Percentiles rank a stretch among this genome's conserved stretches.
phyloP scores from a whole-genome alignment of 2,329 filamentous ascomycete species.

The Ophiognomonia clavigignenti-juglandacearum region DNA sequence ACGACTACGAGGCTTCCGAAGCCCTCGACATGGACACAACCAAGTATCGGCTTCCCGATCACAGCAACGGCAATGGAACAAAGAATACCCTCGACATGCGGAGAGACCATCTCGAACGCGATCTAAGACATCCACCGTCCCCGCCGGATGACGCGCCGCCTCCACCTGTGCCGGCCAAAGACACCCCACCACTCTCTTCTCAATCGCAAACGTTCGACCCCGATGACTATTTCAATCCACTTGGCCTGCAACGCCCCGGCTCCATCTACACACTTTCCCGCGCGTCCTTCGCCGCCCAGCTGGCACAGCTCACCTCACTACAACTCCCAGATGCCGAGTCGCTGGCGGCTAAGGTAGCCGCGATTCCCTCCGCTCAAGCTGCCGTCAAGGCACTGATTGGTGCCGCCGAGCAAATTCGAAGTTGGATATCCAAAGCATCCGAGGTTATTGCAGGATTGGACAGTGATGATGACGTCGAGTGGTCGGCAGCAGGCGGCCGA shows the following conservation, averaged over 20 bases:
- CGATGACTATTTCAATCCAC: slow-evolving; percentile 61
- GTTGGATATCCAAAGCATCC: slow-evolving; percentile 89
- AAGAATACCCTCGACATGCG: slow-evolving; percentile 55
- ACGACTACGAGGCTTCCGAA: slow-evolving; percentile 46
- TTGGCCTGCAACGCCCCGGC: slow-evolving; percentile 63
- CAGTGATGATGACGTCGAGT: slow-evolving; percentile 95
- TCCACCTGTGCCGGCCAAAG: slow-evolving; percentile 38
- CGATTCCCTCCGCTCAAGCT: slow-evolving; percentile 79
- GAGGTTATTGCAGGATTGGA: slow-evolving; percentile 86
- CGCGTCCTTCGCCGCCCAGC: slow-evolving; percentile 87
- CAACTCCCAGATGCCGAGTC: slow-evolving; percentile 81
- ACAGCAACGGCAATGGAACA: slow-evolving; percentile 62
- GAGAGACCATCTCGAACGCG: slow-evolving; percentile 53
- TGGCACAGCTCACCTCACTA: slow-evolving; percentile 86
- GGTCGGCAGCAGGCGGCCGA: slow-evolving; percentile 83
- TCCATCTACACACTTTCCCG: slow-evolving; percentile 93
- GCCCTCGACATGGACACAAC: slow-evolving; percentile 64
- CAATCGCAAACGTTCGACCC: slow-evolving; percentile 36
- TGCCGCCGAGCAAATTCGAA: slow-evolving; percentile 85
- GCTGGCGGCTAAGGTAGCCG: slow-evolving; percentile 75
- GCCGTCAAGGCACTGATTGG: slow-evolving; percentile 79
- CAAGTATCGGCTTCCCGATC: slow-evolving; percentile 70
- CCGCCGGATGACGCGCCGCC: slow-evolving; percentile 37
- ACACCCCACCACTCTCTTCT: slow-evolving; percentile 43
- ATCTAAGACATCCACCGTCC: slow-evolving; percentile 34